phyloP scores from a whole-genome alignment of 2,329 filamentous ascomycete species.

The Pseudohalonectria lignicola region DNA sequence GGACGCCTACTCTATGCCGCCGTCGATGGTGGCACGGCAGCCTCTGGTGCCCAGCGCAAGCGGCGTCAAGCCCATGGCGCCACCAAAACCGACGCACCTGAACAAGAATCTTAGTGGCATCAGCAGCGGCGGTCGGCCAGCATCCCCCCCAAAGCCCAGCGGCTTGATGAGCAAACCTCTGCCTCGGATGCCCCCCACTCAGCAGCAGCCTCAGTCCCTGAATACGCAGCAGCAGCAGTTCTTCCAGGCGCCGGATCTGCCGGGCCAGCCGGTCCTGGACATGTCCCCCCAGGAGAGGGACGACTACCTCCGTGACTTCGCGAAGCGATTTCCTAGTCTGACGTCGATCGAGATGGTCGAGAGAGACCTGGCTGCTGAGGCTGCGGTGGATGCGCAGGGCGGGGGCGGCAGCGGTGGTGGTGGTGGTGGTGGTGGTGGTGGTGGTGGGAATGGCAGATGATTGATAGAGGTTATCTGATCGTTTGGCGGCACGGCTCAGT shows the following conservation, averaged over 20 bases:
- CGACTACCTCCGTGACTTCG: slow-evolving; percentile 62
- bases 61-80: slow-evolving; percentile 39
- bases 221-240: slow-evolving; percentile 22
- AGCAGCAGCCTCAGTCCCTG: slow-evolving; percentile 14
- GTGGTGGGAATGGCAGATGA: background rate
- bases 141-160: slow-evolving; percentile 33
- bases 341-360: slow-evolving; percentile 84
- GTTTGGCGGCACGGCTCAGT: no score
- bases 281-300: slow-evolving; percentile 49
- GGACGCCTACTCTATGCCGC: background rate
- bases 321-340: slow-evolving; percentile 77
- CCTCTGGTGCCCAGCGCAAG: slow-evolving; percentile 4
- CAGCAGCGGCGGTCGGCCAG: slow-evolving; percentile 24
- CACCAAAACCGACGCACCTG: slow-evolving; percentile 51
- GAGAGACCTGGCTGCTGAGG: slow-evolving; percentile 40
- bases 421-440: background rate
- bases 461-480: background rate
- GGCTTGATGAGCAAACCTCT: slow-evolving; percentile 11
- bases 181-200: slow-evolving; percentile 4
- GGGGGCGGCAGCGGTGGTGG: slow-evolving; percentile 1
- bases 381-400: slow-evolving; percentile 9
- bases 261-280: slow-evolving; percentile 36
- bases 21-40: slow-evolving; percentile 8
- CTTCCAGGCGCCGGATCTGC: slow-evolving; percentile 32
- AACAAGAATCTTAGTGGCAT: slow-evolving; percentile 39